Base-by-base conservation (phyloP, 352 stramenopile genomes). In the Lagenidium sp. region DNA sequence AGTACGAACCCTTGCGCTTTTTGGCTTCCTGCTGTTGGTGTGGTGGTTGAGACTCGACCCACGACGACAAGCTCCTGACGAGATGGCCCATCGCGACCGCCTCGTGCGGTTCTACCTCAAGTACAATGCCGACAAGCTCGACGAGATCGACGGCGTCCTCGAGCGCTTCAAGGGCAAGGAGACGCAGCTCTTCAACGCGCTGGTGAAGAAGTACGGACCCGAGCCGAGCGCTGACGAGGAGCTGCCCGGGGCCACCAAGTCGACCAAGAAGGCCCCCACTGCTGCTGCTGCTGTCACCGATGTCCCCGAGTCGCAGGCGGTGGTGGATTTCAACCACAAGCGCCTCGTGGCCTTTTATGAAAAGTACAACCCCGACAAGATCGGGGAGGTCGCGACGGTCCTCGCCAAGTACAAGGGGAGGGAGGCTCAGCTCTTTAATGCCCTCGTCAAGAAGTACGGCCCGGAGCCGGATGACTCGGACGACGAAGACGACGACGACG, bases 391-490 rank as follows among this genome's bases (percentile, higher is more conserved):
- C 22, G 51, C 57, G 4, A 53, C 51, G 2, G 66, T 88, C 55
- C 58, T 92, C 24, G 36, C 41, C 50, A 88, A 88, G 64, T 92
- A 88, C 60, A 80, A 83, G 53, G 77, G 75, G 52, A 89, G 88
- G 24, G 80, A 92, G 44, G 69, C 63, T 13, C 72, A 81, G 50
- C 56, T 92, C 6, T 92, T 92, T 42, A 68, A 88, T 22, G 74
- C 77, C 7, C 60, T 92, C 24, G 74, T 88, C 20, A 85, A 83
- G 53, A 92, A 92, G 53, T 92, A 92, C 58, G 80, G 79, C 4
- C 79, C 79, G 0, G 79, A 92, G 41, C 79, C 79, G 1, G 79
- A 62, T 26, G 76, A 92, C 44, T 85, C 71, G 20, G 70, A 83
- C 10, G 66, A 85, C 10, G 65, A 83, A n/a, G 68, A 71, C 13